Evolutionary conservation across 768 basidiomycete genomes (phyloP).

Genomic region (Gyrodon lividus): DNA sequence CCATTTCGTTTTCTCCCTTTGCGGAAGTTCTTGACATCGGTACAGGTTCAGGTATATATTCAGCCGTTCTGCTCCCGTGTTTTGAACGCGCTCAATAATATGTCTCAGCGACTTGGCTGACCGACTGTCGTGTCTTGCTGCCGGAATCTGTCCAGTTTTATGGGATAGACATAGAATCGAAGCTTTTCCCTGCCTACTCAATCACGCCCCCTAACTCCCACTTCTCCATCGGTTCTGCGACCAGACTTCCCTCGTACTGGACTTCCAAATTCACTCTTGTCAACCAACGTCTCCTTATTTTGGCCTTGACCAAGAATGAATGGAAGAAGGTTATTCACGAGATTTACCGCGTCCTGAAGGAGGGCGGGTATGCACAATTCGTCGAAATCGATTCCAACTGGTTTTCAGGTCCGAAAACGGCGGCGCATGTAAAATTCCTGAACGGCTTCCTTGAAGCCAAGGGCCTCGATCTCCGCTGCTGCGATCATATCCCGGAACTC

Average conservation of each 20-base stretch:
- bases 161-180: constrained; percentile 23
- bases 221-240: constrained; percentile 14
- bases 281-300: constrained; percentile 32
- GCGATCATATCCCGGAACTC: constrained; percentile 10
- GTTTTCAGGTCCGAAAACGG: constrained; percentile 12
- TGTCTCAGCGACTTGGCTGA: constrained; percentile 14
- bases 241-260: constrained; percentile 29
- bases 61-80: not conserved
- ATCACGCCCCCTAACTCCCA: constrained; percentile 5
- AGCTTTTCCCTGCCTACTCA: constrained; percentile 11
- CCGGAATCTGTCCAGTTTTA: constrained; percentile 17
- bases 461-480: constrained; percentile 10
- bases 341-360: constrained; percentile 29
- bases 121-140: constrained; percentile 10
- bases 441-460: constrained; percentile 9
- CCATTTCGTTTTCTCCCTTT: constrained; percentile 1
- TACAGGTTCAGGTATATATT: constrained; percentile 24
- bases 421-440: constrained; percentile 7
- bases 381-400: constrained; percentile 22
- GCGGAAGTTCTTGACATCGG: constrained; percentile 22
- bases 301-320: constrained; percentile 23
- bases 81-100: not conserved
- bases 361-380: constrained; percentile 32
- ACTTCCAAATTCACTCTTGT: constrained; percentile 28
- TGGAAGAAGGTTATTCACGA: constrained; percentile 26